Percentiles rank a stretch among this genome's conserved stretches.
phyloP scores from a whole-genome alignment of 257 asterid genomes.

The Gentiana macrophylla region DNA sequence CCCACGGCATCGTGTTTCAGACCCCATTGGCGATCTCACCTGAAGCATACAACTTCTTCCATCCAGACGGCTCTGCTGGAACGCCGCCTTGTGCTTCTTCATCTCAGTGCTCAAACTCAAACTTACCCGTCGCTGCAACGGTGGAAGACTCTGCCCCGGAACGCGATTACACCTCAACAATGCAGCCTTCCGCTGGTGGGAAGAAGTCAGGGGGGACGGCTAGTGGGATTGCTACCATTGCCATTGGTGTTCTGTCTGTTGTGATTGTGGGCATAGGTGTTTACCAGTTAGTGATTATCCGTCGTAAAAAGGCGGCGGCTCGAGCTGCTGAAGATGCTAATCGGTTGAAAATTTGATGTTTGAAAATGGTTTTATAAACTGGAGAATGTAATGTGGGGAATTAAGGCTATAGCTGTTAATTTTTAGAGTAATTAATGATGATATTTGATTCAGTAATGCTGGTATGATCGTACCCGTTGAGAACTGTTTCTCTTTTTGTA shows the following conservation, averaged over 20 bases:
- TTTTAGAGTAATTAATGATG: too few species aligned
- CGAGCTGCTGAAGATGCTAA: conserved; percentile 10
- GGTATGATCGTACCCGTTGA: too few species aligned
- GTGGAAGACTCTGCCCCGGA: conserved; percentile 25
- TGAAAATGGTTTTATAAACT: background rate
- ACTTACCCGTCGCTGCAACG: conserved; percentile 29
- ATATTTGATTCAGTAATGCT: too few species aligned
- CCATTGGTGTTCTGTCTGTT: conserved; percentile 15
- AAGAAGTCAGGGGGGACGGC: conserved; percentile 7
- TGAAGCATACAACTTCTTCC: conserved; percentile 32
- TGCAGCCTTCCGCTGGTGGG: conserved; percentile 7
- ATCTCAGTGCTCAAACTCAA: conserved; percentile 20
- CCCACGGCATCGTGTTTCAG: conserved; percentile 27
- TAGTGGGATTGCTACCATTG: conserved; percentile 21
- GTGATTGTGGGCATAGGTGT: conserved; percentile 20
- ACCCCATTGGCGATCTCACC: conserved; percentile 33
- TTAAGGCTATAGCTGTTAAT: too few species aligned
- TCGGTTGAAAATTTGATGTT: conserved; percentile 13
- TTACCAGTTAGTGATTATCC: conserved; percentile 14
- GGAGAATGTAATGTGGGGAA: too few species aligned
- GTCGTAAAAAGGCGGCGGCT: conserved; percentile 11
- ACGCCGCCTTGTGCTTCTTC: conserved; percentile 10
- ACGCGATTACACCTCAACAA: conserved; percentile 13
- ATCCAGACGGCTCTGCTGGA: conserved; percentile 18
- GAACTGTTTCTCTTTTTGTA: too few species aligned